A percentile compares a stretch with the other conserved stretches of the same genome.
Conservation (phyloP, 208 protist genomes). For the Crithidia sp. region DNA sequence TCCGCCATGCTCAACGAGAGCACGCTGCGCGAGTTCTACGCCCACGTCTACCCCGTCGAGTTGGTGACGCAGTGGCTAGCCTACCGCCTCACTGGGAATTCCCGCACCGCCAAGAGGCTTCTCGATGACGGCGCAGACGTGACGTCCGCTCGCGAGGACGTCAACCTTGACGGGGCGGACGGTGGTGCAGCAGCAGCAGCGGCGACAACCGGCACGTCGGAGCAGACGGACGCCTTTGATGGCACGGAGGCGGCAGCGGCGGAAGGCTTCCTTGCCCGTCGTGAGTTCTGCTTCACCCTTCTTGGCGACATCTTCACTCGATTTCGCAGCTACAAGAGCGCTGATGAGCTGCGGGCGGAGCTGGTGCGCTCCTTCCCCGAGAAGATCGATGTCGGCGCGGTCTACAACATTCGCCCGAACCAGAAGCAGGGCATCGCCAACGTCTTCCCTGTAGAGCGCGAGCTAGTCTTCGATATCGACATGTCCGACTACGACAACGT, state of each 20-base stretch:
- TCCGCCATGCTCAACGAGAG: conserved; percentile 64
- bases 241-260: conserved; percentile 30
- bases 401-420: conserved; percentile 87
- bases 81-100: conserved; percentile 43
- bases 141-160: neutral
- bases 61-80: conserved; percentile 82
- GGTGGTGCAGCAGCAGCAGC: neutral
- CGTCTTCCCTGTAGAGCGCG: conserved; percentile 89
- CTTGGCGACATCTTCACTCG: conserved; percentile 91
- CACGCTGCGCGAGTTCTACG: conserved; percentile 87
- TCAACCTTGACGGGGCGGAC: neutral
- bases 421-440: conserved; percentile 83
- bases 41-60: conserved; percentile 87
- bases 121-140: neutral
- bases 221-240: conserved; percentile 1
- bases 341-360: conserved; percentile 71
- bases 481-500: conserved; percentile 99
- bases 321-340: conserved; percentile 81
- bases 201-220: neutral
- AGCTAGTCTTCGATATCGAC: conserved; percentile 99
- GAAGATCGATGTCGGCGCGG: conserved; percentile 91
- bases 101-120: neutral
- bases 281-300: conserved; percentile 92
- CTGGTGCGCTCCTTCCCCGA: conserved; percentile 82
- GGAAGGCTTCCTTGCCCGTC: conserved; percentile 74